Percentiles rank a stretch among this genome's conserved stretches.
Conservation (phyloP, 2,329 filamentous ascomycete genomes). For the Ophiostoma tasmaniense region DNA sequence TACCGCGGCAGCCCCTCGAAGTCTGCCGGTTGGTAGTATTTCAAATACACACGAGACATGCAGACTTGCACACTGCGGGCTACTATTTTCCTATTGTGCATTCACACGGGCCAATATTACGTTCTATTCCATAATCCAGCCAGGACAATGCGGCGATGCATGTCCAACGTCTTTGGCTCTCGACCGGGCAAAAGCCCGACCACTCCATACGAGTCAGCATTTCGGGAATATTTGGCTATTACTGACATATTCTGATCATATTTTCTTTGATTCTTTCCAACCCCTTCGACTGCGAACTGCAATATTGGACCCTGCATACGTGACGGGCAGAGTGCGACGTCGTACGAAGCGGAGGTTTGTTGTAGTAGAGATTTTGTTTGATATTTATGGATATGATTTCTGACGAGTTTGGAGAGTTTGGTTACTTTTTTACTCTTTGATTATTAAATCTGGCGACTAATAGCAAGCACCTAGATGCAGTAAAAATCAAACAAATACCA, state of each 20-base stretch:
- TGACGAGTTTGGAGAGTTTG: no score
- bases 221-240: no score
- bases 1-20: no score
- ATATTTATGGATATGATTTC: no score
- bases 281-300: not conserved
- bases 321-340: not conserved
- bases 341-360: not conserved
- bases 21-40: not conserved
- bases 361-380: no score
- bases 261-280: no score
- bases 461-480: no score
- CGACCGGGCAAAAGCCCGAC: not conserved
- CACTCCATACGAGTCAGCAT: no score
- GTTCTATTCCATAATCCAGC: no score
- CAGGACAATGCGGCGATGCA: no score
- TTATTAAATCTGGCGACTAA: no score
- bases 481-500: not conserved
- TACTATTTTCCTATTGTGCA: not conserved
- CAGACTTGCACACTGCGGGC: not conserved
- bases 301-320: not conserved
- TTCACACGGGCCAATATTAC: not conserved
- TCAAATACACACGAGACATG: not conserved
- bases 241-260: no score
- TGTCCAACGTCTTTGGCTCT: not conserved
- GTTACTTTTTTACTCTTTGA: not conserved